Evolutionary conservation across 1,139 yeast genomes (phyloP).

Genomic region (Yamadazyma trypodendri): DNA sequence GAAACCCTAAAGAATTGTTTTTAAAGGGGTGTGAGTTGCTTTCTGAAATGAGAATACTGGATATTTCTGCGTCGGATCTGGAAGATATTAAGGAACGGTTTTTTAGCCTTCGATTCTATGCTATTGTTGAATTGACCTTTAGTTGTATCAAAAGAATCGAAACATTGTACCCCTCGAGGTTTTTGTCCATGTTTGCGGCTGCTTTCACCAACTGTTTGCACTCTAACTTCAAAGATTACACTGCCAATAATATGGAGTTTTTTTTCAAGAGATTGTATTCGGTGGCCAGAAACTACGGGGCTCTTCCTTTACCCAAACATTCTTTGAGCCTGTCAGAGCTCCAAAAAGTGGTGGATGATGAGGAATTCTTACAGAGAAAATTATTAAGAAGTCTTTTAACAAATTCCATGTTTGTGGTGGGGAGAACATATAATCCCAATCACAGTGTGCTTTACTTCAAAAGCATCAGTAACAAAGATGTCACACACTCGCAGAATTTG

Average conservation of each 20-base stretch:
- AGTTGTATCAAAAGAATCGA: constrained; percentile 53
- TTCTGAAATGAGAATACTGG: constrained; percentile 22
- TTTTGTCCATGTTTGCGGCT: constrained; percentile 63
- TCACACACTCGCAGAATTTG: constrained; percentile 12
- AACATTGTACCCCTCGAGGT: constrained; percentile 74
- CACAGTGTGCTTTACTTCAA: constrained; percentile 10
- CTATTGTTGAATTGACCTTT: constrained; percentile 59
- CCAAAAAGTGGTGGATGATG: constrained; percentile 45
- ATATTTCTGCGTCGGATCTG: constrained; percentile 16
- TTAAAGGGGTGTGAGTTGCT: constrained; percentile 67
- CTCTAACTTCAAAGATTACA: constrained; percentile 26
- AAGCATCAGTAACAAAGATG: constrained; percentile 10
- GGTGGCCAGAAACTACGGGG: constrained; percentile 64
- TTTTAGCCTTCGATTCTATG: constrained; percentile 59
- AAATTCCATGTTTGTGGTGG: constrained; percentile 43
- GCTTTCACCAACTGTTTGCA: constrained; percentile 52
- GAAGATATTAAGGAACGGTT: constrained; percentile 26
- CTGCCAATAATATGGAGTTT: constrained; percentile 35
- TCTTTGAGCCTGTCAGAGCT: constrained; percentile 37
- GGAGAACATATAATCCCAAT: constrained; percentile 20
- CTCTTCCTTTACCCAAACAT: constrained; percentile 43
- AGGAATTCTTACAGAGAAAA: constrained; percentile 50
- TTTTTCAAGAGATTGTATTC: constrained; percentile 59
- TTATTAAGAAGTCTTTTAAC: constrained; percentile 41
- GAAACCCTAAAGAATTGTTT: constrained; percentile 79